A percentile compares a stretch with the other conserved stretches of the same genome.
Conservation (phyloP, 352 stramenopile species). For the Thalassiosira livingstoniorum region DNA sequence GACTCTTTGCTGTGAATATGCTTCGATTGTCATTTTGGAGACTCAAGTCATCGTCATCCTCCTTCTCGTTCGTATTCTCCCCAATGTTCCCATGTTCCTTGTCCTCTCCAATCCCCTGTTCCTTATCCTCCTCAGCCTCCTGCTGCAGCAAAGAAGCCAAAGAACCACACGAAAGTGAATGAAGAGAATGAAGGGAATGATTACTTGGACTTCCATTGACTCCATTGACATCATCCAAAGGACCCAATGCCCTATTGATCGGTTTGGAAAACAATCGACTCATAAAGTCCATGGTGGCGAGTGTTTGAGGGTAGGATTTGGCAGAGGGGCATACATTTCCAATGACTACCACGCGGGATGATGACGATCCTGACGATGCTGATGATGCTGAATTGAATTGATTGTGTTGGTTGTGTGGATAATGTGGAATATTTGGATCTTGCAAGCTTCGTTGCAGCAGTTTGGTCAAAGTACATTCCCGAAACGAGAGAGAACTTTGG, state of each 20-base stretch:
- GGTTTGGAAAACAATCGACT: constrained; percentile 60
- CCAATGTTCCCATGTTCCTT: too few species aligned
- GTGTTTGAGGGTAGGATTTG: constrained; percentile 71
- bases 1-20: too few species aligned
- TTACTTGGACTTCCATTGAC: too few species aligned
- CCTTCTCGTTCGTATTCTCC: too few species aligned
- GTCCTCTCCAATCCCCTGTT: neutral
- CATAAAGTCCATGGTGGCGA: constrained; percentile 76
- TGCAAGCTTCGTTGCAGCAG: constrained; percentile 78
- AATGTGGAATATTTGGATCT: too few species aligned
- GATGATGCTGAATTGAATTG: too few species aligned
- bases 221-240: too few species aligned
- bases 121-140: neutral
- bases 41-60: too few species aligned
- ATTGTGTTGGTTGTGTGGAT: too few species aligned
- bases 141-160: neutral
- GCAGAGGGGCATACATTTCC: constrained; percentile 61
- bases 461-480: constrained; percentile 79
- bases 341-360: constrained; percentile 64
- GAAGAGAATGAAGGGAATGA: constrained; percentile 18
- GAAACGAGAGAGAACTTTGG: constrained; percentile 57
- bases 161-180: constrained; percentile 1
- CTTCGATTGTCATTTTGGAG: too few species aligned
- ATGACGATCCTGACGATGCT: too few species aligned
- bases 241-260: constrained; percentile 54